Evolutionary conservation across 345 rosid species (phyloP).

Genomic region (Eucalyptus erythrocorys): DNA sequence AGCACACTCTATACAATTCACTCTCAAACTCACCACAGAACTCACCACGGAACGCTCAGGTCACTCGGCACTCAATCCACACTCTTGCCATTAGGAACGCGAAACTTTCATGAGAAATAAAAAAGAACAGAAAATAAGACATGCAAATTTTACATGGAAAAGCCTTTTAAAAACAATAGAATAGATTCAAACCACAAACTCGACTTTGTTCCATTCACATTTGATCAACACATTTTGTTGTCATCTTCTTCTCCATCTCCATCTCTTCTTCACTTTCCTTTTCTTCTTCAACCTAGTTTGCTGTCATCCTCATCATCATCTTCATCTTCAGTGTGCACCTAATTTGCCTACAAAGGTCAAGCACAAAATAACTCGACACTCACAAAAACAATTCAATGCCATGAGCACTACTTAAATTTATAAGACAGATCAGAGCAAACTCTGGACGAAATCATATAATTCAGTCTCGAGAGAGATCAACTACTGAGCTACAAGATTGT

Average conservation of each 20-base stretch:
- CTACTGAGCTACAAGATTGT: not conserved
- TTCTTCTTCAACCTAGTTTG: not conserved
- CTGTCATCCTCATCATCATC: not conserved
- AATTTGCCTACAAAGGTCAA: not conserved
- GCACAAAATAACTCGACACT: not conserved
- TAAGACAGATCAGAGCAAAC: not conserved
- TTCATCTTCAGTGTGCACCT: not conserved
- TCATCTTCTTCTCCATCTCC: not conserved
- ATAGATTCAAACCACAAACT: not conserved
- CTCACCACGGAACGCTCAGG: not conserved
- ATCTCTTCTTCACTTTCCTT: too few relatives aligned
- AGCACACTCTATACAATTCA: too few relatives aligned
- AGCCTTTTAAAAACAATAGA: not conserved
- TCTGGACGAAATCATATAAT: not conserved
- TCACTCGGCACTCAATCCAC: not conserved
- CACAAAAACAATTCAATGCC: not conserved
- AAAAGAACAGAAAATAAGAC: fast-evolving
- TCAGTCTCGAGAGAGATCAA: not conserved
- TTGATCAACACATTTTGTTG: not conserved
- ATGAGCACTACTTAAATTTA: not conserved
- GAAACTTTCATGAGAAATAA: too few relatives aligned
- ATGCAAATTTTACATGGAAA: too few relatives aligned
- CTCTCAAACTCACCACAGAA: not conserved
- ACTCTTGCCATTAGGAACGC: too few relatives aligned
- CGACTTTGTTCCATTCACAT: not conserved